Base-by-base conservation (phyloP, 1,284 basidiomycete species). In the Singerocomus rubriflavus region DNA sequence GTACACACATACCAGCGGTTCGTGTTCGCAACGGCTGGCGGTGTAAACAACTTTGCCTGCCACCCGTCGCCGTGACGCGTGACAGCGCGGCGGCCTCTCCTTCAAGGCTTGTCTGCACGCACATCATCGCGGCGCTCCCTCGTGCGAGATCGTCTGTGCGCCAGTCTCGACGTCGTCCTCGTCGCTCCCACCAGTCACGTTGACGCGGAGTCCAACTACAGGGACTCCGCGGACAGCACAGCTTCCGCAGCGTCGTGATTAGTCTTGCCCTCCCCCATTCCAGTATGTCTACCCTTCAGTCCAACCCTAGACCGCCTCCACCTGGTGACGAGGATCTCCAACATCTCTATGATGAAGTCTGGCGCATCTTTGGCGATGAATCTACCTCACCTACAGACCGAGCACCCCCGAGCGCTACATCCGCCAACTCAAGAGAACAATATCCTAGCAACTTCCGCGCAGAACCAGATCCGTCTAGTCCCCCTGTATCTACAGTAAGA, bases 301-400 rank as follows among this genome's bases (percentile, higher is more conserved):
- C 61, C 39, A 63, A 59, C 52, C 71, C 72, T 53, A 67, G 53
- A 57, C 66, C 66, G 50, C 73, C 60, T n/a, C 70, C 70, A 33
- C 72, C 81, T 14, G 77, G 77, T 51, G 85, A 88, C 57, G 82
- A 82, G 57, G 85, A 87, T 61, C 74, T 88, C 8, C 80, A 82
- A 57, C 73, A 76, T 55, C 77, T 88, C 44, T 88, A 88, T 67
- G 79, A 85, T 52, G 81, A 85, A 68, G 84, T 88, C 25, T 82
- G 82, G 75, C 79, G 78, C 29, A 78, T 78, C 44, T 88, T 84
- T 62, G 69, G 73, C 31, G 77, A 80, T 29, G 77, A 80, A 52
- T 40, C 65, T 8, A 1, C 55, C 6, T 53, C 61, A 9, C 52
- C 59, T 16, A 30, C 55, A 33, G 60, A 69, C 43, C 69, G 59